These are phyloP conservation scores for Saccharomyces hybrid DNA, from an alignment of 1,139 yeast genomes.

Conservation along the genomic window DNA sequence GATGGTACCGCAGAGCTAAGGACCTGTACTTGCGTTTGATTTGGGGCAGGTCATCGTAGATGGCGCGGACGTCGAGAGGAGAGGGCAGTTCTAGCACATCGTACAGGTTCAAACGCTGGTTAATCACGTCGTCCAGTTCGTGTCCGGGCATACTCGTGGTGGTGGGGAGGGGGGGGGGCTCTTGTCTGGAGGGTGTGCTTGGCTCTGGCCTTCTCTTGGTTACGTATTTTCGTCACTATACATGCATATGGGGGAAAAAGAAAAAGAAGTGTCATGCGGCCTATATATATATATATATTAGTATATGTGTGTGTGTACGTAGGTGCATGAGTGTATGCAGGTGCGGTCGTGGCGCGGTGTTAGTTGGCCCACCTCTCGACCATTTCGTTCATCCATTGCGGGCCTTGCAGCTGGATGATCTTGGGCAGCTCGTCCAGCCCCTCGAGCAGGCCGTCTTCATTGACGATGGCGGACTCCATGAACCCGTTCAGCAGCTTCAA, in stretches of 20 bases:
- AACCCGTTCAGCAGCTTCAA: conserved; percentile 44
- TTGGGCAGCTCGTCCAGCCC: conserved; percentile 46
- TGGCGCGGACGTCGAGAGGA: conserved; percentile 5
- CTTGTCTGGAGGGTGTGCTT: neutral
- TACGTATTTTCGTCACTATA: no score
- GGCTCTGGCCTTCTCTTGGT: neutral
- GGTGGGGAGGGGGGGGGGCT: neutral
- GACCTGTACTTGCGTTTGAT: conserved; percentile 85
- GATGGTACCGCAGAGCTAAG: conserved; percentile 79
- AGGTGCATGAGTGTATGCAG: neutral
- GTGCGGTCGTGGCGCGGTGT: neutral
- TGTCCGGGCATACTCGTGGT: neutral
- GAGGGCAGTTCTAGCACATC: conserved; percentile 14
- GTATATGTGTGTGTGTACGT: neutral
- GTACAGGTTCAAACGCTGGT: conserved; percentile 15
- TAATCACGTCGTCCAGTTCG: conserved; percentile 1
- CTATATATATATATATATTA: neutral
- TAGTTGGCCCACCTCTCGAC: conserved; percentile 54
- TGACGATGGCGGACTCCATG: conserved; percentile 24
- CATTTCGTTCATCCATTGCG: conserved; percentile 69
- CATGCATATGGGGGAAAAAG: neutral
- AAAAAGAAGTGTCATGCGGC: neutral
- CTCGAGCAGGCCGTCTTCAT: conserved; percentile 27
- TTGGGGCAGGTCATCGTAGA: conserved; percentile 22
- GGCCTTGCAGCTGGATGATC: conserved; percentile 49